phyloP scores from a whole-genome alignment of 768 basidiomycete genomes.

The Trametes cinnabarina region DNA sequence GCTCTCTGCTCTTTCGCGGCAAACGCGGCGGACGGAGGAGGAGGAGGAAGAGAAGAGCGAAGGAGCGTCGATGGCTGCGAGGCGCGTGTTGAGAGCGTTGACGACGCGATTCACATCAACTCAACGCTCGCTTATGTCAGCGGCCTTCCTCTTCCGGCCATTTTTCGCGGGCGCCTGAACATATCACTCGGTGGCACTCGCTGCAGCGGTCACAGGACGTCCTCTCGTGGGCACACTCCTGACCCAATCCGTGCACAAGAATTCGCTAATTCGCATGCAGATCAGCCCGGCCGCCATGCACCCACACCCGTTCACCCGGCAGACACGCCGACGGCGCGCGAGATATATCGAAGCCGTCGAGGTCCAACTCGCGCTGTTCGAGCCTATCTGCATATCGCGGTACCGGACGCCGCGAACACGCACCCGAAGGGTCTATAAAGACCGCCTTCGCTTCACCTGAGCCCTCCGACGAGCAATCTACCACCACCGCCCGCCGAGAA shows the following conservation, averaged over 20 bases:
- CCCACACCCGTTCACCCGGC: slow-evolving; percentile 4
- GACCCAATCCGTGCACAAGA: slow-evolving; percentile 8
- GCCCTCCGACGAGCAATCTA: background rate
- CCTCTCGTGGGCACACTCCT: slow-evolving; percentile 11
- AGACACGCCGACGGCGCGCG: slow-evolving; percentile 16
- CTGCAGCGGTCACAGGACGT: slow-evolving; percentile 10
- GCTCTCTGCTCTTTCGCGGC: no score
- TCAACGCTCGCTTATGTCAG: slow-evolving; percentile 12
- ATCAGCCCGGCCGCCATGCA: slow-evolving; percentile 10
- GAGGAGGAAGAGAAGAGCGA: background rate
- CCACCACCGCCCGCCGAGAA: no score
- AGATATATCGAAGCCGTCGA: background rate
- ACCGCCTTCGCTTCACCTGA: background rate
- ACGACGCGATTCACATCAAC: slow-evolving; percentile 16
- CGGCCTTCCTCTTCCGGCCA: background rate
- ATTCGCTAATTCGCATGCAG: background rate
- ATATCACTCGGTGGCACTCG: background rate
- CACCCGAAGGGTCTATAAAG: slow-evolving; percentile 5
- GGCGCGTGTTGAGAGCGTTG: slow-evolving; percentile 15
- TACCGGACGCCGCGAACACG: slow-evolving; percentile 6
- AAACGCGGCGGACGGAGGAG: background rate
- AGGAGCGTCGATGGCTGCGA: background rate
- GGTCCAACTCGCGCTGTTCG: background rate
- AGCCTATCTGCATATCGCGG: background rate
- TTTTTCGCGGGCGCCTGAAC: background rate